Evolutionary conservation across 2,329 filamentous ascomycete species (phyloP).

Genomic region (Tolypocladium amazonense): DNA sequence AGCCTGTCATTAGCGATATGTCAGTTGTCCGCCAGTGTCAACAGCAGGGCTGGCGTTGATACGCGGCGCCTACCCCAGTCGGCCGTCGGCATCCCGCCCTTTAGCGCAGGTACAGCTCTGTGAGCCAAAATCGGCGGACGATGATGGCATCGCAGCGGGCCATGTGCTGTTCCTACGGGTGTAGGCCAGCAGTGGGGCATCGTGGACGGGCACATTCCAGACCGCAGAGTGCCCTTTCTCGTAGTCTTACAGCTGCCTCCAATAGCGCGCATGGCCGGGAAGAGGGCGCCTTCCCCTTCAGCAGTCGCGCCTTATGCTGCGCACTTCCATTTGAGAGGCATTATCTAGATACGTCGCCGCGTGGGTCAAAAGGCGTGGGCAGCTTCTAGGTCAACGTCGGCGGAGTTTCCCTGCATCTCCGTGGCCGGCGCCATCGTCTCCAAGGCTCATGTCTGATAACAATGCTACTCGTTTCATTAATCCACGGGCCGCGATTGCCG

Average conservation of each 20-base stretch:
- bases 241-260: not conserved
- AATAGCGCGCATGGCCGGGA: not conserved
- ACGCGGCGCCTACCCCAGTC: not conserved
- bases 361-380: not conserved
- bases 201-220: not conserved
- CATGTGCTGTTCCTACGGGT: not conserved
- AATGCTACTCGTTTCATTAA: not conserved
- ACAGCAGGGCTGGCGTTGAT: not conserved
- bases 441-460: not conserved
- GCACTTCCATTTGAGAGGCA: not conserved
- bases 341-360: not conserved
- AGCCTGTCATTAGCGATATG: not conserved
- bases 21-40: not conserved
- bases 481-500: not conserved
- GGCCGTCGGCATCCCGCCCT: not conserved
- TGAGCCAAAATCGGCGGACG: not conserved
- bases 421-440: not conserved
- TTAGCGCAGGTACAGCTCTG: no score
- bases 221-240: not conserved
- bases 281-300: not conserved
- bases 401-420: not conserved
- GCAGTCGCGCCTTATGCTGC: not conserved
- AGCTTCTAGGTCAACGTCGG: not conserved
- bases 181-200: not conserved
- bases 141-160: not conserved